Conservation (phyloP, 2,329 filamentous ascomycete species). For the Paraphoma sp. region DNA sequence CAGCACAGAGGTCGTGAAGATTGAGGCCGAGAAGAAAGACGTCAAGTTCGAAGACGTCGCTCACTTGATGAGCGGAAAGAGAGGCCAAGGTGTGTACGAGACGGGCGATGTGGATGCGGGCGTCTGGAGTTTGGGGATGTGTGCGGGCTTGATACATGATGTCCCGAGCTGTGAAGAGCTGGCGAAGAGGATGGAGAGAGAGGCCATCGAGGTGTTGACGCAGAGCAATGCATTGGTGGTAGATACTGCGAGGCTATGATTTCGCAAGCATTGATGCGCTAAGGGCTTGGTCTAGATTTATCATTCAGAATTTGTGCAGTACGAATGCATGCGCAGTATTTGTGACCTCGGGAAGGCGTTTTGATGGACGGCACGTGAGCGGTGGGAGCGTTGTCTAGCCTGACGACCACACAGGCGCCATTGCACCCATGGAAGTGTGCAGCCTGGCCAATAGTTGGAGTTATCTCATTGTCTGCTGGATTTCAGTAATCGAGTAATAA, state of each 20-base stretch:
- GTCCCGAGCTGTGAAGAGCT: constrained; percentile 52
- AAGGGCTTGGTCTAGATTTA: too few relatives aligned
- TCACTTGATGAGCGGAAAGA: constrained; percentile 36
- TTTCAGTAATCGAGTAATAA: not conserved
- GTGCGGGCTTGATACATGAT: constrained; percentile 74
- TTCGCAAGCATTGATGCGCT: too few relatives aligned
- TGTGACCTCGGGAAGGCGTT: too few relatives aligned
- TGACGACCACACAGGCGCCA: too few relatives aligned
- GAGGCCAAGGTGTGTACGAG: constrained; percentile 33
- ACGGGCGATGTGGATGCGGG: constrained; percentile 36
- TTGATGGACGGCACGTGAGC: too few relatives aligned
- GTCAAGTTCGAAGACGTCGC: constrained; percentile 36
- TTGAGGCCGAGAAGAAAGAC: constrained; percentile 33
- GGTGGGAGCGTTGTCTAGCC: too few relatives aligned
- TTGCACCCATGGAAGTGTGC: too few relatives aligned
- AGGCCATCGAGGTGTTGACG: constrained; percentile 30
- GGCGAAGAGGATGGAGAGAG: constrained; percentile 34
- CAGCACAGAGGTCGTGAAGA: constrained; percentile 28
- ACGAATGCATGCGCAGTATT: too few relatives aligned
- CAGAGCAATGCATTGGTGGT: constrained; percentile 26
- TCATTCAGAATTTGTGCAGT: too few relatives aligned
- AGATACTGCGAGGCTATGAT: constrained; percentile 17
- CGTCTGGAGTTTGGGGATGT: constrained; percentile 79
- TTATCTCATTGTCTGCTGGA: not conserved
- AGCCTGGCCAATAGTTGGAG: too few relatives aligned